Base-by-base conservation (phyloP, 2,329 filamentous ascomycete species). In the Neodidymelliopsis sp. region DNA sequence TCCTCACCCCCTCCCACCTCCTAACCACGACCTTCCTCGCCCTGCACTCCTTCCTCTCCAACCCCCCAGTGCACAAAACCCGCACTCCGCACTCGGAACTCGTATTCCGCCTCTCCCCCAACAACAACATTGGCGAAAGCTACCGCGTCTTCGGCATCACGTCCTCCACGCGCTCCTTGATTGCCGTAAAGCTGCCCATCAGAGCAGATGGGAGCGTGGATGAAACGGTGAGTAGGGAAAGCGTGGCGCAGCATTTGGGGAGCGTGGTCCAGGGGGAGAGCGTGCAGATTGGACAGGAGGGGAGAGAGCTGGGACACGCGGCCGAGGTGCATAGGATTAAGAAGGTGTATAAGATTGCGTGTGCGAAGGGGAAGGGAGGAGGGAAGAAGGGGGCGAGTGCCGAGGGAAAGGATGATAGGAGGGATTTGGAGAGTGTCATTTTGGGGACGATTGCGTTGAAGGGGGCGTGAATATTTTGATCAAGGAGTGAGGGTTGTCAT, bases 11-110 rank as follows among this genome's bases (percentile, higher is more conserved):
- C 23, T 76, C 80, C 5, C 91, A 96, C 60, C 77, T 91, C 33
- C 80, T 94, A 18, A 84, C 89, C 1, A 89, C 90, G 18, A 81
- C 87, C 20, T 93, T 90, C 75, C 84, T 87, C 65, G 89, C 91
- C n/a, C 77, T 91, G 56, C 87, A 85, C 50, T 81, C 85, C 58
- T 79, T 84, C 51, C 68, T 84, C 3, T 82, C 82, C 54, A 77
- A 77, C 5, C 78, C 82, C 18, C 77, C 93, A 47, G n/a, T n/a
- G n/a, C 36, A 53, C 16, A 89, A 87, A 70, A 94, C 90, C 4
- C 86, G 87, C 33, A 96, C 96, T 62, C 84, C 96, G 4, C 92
- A 96, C 71, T 92, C 90, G 0, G 92, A 97, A 74, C 88, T 91
- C 47, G 91, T 97, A 22, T 88, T 88, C 59, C 86, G 85, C 3